These are phyloP conservation scores for barrel medic (Medicago truncatula) DNA, from an alignment of 306 rosid species.

Conservation along the genomic window DNA sequence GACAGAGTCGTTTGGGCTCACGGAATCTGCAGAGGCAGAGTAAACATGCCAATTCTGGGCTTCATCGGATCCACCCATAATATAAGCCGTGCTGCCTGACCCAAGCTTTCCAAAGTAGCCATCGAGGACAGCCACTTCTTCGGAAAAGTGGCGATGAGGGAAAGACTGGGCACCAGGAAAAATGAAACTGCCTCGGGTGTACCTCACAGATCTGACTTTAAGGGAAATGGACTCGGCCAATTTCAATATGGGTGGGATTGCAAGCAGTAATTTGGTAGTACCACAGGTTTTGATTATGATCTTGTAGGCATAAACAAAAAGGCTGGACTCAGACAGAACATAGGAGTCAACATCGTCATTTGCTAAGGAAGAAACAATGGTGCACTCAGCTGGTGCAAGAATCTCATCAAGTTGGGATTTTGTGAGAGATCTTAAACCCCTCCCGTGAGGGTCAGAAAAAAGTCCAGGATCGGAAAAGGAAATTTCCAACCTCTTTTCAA, in stretches of 20 bases:
- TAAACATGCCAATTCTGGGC: constrained; percentile 71
- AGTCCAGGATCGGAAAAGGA: constrained; percentile 58
- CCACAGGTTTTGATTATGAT: constrained; percentile 77
- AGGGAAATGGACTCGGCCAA: constrained; percentile 58
- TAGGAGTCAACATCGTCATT: constrained; percentile 67
- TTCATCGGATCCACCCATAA: constrained; percentile 54
- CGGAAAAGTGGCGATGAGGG: constrained; percentile 67
- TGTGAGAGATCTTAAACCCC: constrained; percentile 60
- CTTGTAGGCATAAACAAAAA: constrained; percentile 65
- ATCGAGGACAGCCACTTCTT: constrained; percentile 62
- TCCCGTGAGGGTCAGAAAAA: constrained; percentile 67
- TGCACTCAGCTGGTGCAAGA: constrained; percentile 71
- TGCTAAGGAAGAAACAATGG: constrained; percentile 63
- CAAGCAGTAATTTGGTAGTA: constrained; percentile 65
- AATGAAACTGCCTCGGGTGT: constrained; percentile 69
- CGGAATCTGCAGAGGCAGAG: constrained; percentile 57
- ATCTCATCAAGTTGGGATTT: constrained; percentile 65
- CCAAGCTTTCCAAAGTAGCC: constrained; percentile 62
- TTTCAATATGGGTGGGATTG: constrained; percentile 64
- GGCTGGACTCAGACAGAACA: constrained; percentile 77
- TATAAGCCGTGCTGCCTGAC: constrained; percentile 57
- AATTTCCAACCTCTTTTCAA: constrained; percentile 71
- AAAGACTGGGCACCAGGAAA: constrained; percentile 72
- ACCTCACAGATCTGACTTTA: constrained; percentile 56
- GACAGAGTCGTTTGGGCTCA: constrained; percentile 32